Percentiles rank a stretch among this genome's conserved stretches.
These are phyloP conservation scores for Oryza meyeriana DNA, from an alignment of 176 grass and related monocot genomes.

Conservation along the genomic window DNA sequence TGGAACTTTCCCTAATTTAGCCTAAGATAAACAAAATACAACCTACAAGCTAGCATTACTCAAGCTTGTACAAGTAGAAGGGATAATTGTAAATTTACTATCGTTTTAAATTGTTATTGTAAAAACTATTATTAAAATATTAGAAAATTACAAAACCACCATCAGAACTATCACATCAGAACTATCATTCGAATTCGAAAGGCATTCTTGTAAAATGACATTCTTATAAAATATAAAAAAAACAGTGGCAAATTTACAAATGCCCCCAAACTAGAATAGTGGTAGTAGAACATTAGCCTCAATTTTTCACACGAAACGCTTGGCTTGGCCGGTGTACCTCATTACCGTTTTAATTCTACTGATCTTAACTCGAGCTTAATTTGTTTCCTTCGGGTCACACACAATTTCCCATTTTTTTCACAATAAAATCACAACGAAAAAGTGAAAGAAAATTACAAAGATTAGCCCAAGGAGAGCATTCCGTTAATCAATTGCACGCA, in stretches of 20 bases:
- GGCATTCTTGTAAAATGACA: too few species aligned
- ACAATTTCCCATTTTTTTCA: slow-evolving; percentile 3
- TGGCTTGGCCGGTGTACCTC: not conserved
- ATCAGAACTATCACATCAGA: too few species aligned
- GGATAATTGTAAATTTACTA: too few species aligned
- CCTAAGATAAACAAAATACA: not conserved
- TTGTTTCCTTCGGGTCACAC: not conserved
- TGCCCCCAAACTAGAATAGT: slow-evolving; percentile 30
- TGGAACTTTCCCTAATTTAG: not conserved
- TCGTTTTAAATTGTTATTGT: too few species aligned
- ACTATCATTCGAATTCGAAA: too few species aligned
- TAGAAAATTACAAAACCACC: too few species aligned
- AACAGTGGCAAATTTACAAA: too few species aligned
- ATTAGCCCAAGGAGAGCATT: slow-evolving; percentile 16
- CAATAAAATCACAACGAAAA: slow-evolving; percentile 24
- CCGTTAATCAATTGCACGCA: slow-evolving; percentile 31
- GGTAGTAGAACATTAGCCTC: slow-evolving; percentile 34
- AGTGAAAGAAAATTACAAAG: slow-evolving; percentile 33
- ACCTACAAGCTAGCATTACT: not conserved
- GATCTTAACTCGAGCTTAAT: not conserved
- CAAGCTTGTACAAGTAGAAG: too few species aligned
- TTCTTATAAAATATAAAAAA: too few species aligned
- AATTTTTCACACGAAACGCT: not conserved
- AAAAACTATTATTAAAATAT: too few species aligned
- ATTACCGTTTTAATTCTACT: not conserved